phyloP scores from a whole-genome alignment of 2,329 filamentous ascomycete genomes.

The Huntiella abstrusa region DNA sequence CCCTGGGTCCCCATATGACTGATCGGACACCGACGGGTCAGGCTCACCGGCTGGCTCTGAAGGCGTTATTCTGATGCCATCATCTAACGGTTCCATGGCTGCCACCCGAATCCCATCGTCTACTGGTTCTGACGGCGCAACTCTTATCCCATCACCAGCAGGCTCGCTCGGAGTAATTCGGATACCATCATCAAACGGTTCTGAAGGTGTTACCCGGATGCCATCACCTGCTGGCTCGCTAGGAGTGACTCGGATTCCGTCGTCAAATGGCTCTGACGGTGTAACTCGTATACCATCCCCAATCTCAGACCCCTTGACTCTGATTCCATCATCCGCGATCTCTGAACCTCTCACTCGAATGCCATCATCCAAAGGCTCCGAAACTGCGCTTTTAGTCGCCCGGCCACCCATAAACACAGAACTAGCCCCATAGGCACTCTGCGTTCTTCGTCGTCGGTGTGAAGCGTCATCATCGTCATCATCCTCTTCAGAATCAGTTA shows the following conservation, averaged over 20 bases:
- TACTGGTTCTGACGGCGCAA: slow-evolving; percentile 8
- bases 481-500: not conserved
- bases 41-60: slow-evolving; percentile 12
- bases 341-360: slow-evolving; percentile 3
- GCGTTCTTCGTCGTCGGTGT: not conserved
- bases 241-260: slow-evolving; percentile 15
- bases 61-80: slow-evolving; percentile 27
- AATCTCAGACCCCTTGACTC: slow-evolving; percentile 21
- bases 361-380: slow-evolving; percentile 14
- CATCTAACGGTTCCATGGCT: slow-evolving; percentile 15
- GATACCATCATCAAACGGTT: slow-evolving; percentile 22
- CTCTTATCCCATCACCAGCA: slow-evolving; percentile 7
- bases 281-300: slow-evolving; percentile 14
- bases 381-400: slow-evolving; percentile 9
- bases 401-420: slow-evolving; percentile 7
- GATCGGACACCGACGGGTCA: no score
- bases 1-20: no score
- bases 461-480: not conserved
- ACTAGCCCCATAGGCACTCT: slow-evolving; percentile 3
- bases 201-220: slow-evolving; percentile 2
- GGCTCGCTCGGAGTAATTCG: slow-evolving; percentile 18
- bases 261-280: slow-evolving; percentile 12
- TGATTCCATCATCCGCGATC: slow-evolving; percentile 23
- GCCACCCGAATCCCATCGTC: slow-evolving; percentile 17
- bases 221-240: slow-evolving; percentile 3